Evolutionary conservation across 768 basidiomycete species (phyloP).

Genomic region (Gloeophyllum trabeum): DNA sequence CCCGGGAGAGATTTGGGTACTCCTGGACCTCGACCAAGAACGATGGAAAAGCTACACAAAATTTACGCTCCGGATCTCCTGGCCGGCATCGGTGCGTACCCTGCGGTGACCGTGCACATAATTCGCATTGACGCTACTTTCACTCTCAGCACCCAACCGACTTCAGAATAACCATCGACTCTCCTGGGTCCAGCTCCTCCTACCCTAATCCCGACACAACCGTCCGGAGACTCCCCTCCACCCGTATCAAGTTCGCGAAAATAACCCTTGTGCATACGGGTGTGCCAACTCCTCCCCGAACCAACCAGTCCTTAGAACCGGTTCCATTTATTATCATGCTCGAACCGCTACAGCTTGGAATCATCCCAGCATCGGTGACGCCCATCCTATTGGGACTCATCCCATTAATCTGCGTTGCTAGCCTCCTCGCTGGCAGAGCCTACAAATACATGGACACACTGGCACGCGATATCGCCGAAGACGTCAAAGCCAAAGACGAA

Average conservation of each 20-base stretch:
- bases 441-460: conserved; percentile 7
- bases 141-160: conserved; percentile 37
- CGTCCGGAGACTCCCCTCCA: no score
- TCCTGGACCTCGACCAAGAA: conserved; percentile 16
- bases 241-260: conserved; percentile 43
- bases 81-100: conserved; percentile 21
- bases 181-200: conserved; percentile 16
- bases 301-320: conserved; percentile 8
- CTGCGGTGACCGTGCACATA: not conserved
- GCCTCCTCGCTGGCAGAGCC: conserved; percentile 5
- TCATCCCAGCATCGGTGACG: conserved; percentile 43
- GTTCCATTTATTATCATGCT: conserved; percentile 43
- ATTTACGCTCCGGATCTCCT: conserved; percentile 23
- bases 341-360: conserved; percentile 49
- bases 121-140: no score
- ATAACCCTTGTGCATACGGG: conserved; percentile 43
- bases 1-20: conserved; percentile 21
- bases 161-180: conserved; percentile 27
- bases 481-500: no score
- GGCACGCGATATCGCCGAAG: conserved; percentile 7
- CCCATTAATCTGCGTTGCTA: conserved; percentile 16
- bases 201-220: no score
- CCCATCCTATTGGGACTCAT: conserved; percentile 20
- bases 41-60: conserved; percentile 13
- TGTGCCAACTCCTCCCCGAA: conserved; percentile 20